Conservation (phyloP, 2,329 filamentous ascomycete genomes). For the Pseudogymnoascus sp. region DNA sequence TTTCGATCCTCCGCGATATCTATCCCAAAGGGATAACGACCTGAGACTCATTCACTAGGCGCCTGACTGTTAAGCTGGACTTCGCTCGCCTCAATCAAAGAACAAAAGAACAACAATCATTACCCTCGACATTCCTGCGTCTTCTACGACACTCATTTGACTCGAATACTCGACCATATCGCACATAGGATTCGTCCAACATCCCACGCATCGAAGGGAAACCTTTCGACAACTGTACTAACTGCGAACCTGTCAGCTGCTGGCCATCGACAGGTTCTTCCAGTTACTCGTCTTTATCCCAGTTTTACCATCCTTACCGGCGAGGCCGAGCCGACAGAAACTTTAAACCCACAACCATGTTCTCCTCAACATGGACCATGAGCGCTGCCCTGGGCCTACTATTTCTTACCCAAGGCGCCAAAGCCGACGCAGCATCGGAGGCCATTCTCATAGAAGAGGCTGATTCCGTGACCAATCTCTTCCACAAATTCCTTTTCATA, state of each 20-base stretch:
- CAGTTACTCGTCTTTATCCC: neutral
- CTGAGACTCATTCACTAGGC: neutral
- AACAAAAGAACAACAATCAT: neutral
- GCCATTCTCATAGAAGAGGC: conserved; percentile 17
- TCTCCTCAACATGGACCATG: neutral
- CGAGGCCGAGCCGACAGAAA: neutral
- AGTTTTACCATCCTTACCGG: neutral
- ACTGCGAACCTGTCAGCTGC: neutral
- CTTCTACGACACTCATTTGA: conserved; percentile 8
- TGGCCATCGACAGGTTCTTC: conserved; percentile 6
- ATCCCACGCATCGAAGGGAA: neutral
- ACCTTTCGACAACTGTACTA: neutral
- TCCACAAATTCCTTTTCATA: conserved; percentile 53
- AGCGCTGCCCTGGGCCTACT: neutral
- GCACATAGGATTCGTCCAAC: neutral
- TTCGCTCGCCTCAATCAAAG: neutral
- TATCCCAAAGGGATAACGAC: neutral
- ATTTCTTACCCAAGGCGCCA: neutral
- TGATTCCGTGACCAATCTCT: conserved; percentile 37
- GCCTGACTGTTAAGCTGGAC: conserved; percentile 4
- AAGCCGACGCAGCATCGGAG: neutral
- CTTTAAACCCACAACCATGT: neutral
- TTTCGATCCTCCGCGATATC: neutral
- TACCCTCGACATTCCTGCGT: neutral
- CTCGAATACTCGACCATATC: neutral